Base-by-base conservation (phyloP, 2,329 filamentous ascomycete genomes). In the Aspergillus pseudotamarii region DNA sequence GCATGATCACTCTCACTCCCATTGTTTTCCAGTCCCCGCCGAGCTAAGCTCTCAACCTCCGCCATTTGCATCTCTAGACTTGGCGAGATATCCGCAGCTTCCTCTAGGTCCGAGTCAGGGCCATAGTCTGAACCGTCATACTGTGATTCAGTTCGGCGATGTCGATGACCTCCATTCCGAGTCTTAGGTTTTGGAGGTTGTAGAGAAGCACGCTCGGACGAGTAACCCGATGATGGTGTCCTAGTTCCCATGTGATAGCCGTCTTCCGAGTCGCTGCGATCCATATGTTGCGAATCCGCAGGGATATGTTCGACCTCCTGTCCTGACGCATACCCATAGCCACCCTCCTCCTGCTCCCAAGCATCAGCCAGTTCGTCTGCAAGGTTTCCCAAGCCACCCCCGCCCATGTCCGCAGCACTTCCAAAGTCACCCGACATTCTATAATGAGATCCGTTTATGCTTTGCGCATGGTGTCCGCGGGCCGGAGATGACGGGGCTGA, bases 341-440 rank as follows among this genome's bases (percentile, higher is more conserved):
- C 80, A 19, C 77, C 79, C 54, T 84, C 83, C 32, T 85, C 84
- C 43, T 81, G 75, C 26, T 84, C 84, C 80, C 83, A 86, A n/a
- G 84, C 83, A 68, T 87, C 84, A 30, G 84, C 87, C 28, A 89
- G 76, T 71, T 89, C 88, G 71, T 90, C 88, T 32, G 88, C 88
- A 57, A 90, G 74, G 66, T 85, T 89, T 28, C 87, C 87, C 58
- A 88, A 74, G 11, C 85, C 86, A 50, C 80, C 79, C 51, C 80
- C 79, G 2, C 74, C 76, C n/a, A 69, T 68, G 34, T 75, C 74
- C 50, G 69, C 62, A 26, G 69, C 58, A 16, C 63, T 68, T n/a
- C 74, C 73, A 66, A 78, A 80, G 62, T 80, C 78, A 63, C 74
- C 78, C 14, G 78, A 78, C 65, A 75, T 75, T 41, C 79, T 75